phyloP scores from a whole-genome alignment of 768 basidiomycete species.

The Kondoa subrosea region DNA sequence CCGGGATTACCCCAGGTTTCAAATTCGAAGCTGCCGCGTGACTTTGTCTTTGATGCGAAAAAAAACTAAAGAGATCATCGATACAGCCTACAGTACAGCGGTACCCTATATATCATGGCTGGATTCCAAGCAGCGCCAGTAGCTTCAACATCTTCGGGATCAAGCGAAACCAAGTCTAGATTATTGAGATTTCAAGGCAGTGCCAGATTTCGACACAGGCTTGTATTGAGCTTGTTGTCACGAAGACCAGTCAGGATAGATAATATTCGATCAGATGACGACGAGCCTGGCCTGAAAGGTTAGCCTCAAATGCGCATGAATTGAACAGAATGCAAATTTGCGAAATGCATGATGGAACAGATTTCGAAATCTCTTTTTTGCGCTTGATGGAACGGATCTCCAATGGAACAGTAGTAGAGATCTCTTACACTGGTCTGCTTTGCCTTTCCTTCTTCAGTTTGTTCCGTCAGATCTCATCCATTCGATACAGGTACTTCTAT shows the following conservation, averaged over 20 bases:
- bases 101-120: neutral
- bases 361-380: conserved; percentile 81
- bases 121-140: neutral
- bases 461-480: neutral
- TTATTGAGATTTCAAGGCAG: conserved; percentile 44
- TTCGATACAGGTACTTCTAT: conserved; percentile 58
- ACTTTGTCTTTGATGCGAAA: no score
- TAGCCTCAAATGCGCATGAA: neutral
- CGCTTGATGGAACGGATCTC: conserved; percentile 75
- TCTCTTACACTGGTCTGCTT: conserved; percentile 74
- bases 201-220: conserved; percentile 60
- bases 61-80: no score
- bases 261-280: conserved; percentile 75
- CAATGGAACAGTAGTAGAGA: conserved; percentile 87
- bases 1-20: no score
- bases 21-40: no score
- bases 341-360: conserved; percentile 33
- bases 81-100: no score
- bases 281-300: conserved; percentile 90
- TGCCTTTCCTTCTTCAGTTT: conserved; percentile 4
- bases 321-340: conserved; percentile 14
- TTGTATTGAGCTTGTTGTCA: conserved; percentile 76
- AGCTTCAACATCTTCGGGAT: conserved; percentile 6
- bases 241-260: conserved; percentile 70
- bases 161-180: neutral